Conservation (phyloP, 2,329 filamentous ascomycete genomes). For the Penicillium corylophilum region DNA sequence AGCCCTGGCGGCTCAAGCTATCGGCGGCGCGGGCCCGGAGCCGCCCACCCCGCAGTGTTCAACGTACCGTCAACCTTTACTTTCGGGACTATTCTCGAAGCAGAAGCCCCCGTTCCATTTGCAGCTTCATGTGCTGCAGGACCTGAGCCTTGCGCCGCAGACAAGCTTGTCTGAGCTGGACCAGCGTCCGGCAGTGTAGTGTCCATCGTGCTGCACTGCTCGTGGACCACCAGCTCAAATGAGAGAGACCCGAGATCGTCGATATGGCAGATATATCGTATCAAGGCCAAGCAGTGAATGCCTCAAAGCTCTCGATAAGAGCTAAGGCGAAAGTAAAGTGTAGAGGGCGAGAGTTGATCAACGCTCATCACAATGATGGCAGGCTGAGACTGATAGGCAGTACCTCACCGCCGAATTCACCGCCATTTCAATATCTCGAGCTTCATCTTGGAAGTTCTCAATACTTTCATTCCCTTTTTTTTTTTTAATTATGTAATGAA, state of each 20-base stretch:
- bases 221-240: not conserved
- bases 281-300: not conserved
- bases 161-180: conserved; percentile 16
- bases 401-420: conserved; percentile 11
- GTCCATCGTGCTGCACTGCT: conserved; percentile 22
- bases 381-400: conserved; percentile 8
- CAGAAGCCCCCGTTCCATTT: not conserved
- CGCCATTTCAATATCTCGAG: conserved; percentile 4
- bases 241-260: not conserved
- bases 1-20: not conserved
- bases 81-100: conserved; percentile 16
- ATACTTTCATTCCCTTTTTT: not conserved
- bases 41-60: conserved; percentile 2
- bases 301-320: not conserved
- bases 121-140: not conserved
- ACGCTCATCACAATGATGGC: conserved; percentile 14
- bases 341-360: not conserved
- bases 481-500: too few relatives aligned
- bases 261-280: not conserved
- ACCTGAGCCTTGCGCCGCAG: conserved; percentile 7
- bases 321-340: not conserved
- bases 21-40: not conserved
- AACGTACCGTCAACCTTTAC: conserved; percentile 34
- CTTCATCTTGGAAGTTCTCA: too few relatives aligned
- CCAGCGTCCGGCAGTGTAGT: conserved; percentile 27